Percentiles rank a stretch among this genome's conserved stretches.
Conservation (phyloP, 495 filamentous ascomycete species). For the Rhypophila decipiens region DNA sequence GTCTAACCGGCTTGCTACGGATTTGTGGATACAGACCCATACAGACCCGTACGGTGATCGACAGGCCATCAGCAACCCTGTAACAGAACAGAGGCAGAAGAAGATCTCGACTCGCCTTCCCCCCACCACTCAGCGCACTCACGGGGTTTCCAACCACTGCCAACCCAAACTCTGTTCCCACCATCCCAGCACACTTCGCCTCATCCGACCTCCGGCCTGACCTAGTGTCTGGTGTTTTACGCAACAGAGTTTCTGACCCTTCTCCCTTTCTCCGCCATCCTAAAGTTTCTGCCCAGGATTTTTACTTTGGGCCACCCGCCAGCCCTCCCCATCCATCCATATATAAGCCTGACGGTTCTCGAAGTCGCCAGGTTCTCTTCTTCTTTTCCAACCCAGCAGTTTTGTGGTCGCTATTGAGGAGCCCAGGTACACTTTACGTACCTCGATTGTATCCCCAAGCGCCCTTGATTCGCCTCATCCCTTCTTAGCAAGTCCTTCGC, state of each 20-base stretch:
- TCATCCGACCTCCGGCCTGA: constrained; percentile 16
- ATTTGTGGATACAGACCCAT: constrained; percentile 5
- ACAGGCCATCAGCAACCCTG: constrained; percentile 2
- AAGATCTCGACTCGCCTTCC: constrained; percentile 25
- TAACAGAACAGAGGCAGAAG: constrained; percentile 7
- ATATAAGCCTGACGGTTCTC: constrained; percentile 23
- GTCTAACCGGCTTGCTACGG: constrained; percentile 3
- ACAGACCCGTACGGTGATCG: too few relatives aligned
- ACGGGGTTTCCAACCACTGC: not conserved
- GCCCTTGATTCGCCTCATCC: not conserved
- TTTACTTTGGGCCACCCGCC: not conserved
- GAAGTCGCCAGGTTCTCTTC: constrained; percentile 13
- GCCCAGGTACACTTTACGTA: constrained; percentile 27
- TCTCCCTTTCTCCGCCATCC: constrained; percentile 1
- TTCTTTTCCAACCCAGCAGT: constrained; percentile 15
- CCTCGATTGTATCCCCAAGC: constrained; percentile 15
- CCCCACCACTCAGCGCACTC: constrained; percentile 11
- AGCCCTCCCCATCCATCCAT: not conserved
- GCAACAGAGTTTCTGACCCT: constrained; percentile 1
- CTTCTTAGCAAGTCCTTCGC: constrained; percentile 1
- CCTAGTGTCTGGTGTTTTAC: constrained; percentile 1
- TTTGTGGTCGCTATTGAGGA: constrained; percentile 37
- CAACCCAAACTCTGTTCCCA: constrained; percentile 6
- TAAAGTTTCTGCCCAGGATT: too few relatives aligned
- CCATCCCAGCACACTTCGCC: constrained; percentile 17